Base-by-base conservation (phyloP, 805 yeast species). In the Myxozyma neotropica region DNA sequence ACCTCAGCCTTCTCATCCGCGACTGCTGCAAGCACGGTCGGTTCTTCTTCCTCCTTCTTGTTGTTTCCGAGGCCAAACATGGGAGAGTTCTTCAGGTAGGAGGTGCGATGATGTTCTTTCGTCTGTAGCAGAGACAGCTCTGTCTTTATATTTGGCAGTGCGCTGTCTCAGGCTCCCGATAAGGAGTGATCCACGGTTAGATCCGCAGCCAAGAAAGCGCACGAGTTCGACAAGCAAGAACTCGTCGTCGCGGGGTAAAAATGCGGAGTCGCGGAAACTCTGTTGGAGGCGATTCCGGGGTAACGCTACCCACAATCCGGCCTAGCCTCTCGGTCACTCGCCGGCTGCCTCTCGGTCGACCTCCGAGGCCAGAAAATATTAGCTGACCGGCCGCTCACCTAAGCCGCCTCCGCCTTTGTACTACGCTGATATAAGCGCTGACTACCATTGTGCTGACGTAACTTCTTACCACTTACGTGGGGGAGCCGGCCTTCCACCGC, bases 1-100 rank as follows among this genome's bases (percentile, higher is more conserved):
- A 21, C 26, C 38, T 50, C 54, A 38, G 31, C 26, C n/a, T 46
- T 46, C 47, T 43, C 47, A 17, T 26, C 33, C 13, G 21, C 33
- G 6, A 43, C n/a, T 43, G 26, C 47, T 17, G 47, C 31, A 23
- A 15, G 17, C 15, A 21, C 26, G 47, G 21, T 17, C 31, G 17
- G 19, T 2, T 17, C 26, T 10, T 46, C 39, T 15, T 8, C 31
- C 2, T 12, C 50, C 8, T 26, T 13, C 5, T 39, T 19, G 15
- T 12, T 19, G 12, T 29, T 27, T 13, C 13, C 31, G 21, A 29
- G 17, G 24, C 27, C 47, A 26, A 43, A 26, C 47, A 43, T 43
- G 12, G 17, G 6, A 15, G 42, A 8, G 36, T 13, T 33, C 12
- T 8, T 33, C 8, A n/a, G n/a, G n/a, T n/a, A n/a, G n/a, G n/a